Evolutionary conservation across 257 asterid genomes (phyloP).

Genomic region (Solanum neorickii): DNA sequence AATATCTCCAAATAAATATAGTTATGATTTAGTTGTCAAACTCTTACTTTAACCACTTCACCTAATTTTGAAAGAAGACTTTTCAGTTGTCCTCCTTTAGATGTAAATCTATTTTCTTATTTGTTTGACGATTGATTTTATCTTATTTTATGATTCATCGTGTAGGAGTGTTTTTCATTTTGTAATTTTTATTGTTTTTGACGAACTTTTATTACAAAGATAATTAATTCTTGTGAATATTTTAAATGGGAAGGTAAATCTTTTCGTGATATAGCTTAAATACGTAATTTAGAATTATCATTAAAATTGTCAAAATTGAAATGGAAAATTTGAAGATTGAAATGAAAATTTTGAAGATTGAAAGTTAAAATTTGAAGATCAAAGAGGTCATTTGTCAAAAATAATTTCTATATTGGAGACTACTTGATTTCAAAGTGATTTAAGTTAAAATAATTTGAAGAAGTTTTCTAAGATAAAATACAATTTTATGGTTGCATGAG

Average conservation of each 20-base stretch:
- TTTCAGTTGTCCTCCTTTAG: background rate
- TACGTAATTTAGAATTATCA: background rate
- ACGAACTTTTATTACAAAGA: background rate
- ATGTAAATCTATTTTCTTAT: background rate
- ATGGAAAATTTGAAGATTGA: background rate
- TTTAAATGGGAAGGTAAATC: background rate
- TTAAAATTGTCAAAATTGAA: background rate
- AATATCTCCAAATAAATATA: background rate
- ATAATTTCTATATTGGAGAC: background rate
- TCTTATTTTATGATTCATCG: background rate
- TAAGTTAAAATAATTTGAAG: too few species aligned
- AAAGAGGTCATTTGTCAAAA: background rate
- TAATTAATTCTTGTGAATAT: background rate
- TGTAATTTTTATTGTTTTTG: too few species aligned
- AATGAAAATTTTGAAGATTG: background rate
- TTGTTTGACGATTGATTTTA: background rate
- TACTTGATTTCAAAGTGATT: background rate
- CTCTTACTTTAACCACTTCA: background rate
- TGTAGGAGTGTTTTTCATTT: background rate
- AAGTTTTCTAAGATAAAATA: background rate
- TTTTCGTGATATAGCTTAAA: background rate
- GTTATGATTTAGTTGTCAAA: background rate
- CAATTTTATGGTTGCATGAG: background rate
- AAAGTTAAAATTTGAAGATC: background rate
- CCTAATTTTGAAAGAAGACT: background rate